Evolutionary conservation across 2,329 filamentous ascomycete species (phyloP).

Genomic region (Fusarium sp.): DNA sequence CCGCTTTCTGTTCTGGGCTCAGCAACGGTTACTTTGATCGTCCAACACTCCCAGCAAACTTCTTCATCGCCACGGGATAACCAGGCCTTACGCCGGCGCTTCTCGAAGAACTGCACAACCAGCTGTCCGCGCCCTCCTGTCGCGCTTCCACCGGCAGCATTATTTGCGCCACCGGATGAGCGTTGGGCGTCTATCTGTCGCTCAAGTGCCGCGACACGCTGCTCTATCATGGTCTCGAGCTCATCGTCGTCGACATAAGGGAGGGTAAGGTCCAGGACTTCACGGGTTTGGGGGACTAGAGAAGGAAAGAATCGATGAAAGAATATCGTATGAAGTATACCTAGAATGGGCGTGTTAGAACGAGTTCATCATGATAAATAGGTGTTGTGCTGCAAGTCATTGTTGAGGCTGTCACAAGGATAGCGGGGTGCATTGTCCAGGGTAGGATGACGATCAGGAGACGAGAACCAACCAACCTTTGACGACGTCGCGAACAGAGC

Average conservation of each 20-base stretch:
- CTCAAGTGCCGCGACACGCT: slow-evolving; percentile 82
- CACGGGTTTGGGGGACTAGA: slow-evolving; percentile 83
- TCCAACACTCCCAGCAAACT: slow-evolving; percentile 97
- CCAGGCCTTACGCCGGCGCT: slow-evolving; percentile 84
- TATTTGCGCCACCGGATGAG: slow-evolving; percentile 48
- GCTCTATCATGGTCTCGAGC: slow-evolving; percentile 93
- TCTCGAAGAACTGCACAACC: slow-evolving; percentile 94
- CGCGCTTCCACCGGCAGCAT: slow-evolving; percentile 22
- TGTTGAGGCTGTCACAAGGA: slow-evolving; percentile 23
- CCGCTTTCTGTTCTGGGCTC: slow-evolving; percentile 89
- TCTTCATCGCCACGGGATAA: slow-evolving; percentile 88
- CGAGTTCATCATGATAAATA: background rate
- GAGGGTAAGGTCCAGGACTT: slow-evolving; percentile 90
- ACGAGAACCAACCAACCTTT: slow-evolving; percentile 72
- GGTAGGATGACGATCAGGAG: slow-evolving; percentile 40
- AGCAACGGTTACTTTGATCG: slow-evolving; percentile 90
- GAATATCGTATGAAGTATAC: slow-evolving; percentile 96
- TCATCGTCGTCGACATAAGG: slow-evolving; percentile 91
- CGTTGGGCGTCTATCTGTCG: slow-evolving; percentile 78
- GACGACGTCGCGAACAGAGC: slow-evolving; percentile 90
- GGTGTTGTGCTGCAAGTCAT: background rate
- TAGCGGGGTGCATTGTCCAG: slow-evolving; percentile 38
- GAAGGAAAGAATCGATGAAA: slow-evolving; percentile 98
- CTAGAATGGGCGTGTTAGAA: slow-evolving; percentile 58
- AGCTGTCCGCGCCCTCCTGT: slow-evolving; percentile 79